Evolutionary conservation across 352 stramenopile genomes (phyloP).

Genomic region (Plasmopara muralis): DNA sequence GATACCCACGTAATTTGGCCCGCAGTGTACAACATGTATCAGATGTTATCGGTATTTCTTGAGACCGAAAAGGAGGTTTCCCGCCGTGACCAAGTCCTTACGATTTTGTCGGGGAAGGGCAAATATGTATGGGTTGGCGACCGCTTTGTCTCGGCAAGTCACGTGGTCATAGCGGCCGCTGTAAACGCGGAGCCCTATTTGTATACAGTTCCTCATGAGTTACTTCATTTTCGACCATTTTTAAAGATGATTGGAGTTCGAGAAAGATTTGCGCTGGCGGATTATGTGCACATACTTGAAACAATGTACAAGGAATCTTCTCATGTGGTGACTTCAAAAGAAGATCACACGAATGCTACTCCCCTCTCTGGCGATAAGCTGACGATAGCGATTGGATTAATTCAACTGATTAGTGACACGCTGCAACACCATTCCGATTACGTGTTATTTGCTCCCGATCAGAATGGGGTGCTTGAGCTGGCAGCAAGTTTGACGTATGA

Average conservation of each 20-base stretch:
- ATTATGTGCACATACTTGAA: conserved; percentile 56
- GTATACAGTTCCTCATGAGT: conserved; percentile 48
- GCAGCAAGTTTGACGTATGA: conserved; percentile 52
- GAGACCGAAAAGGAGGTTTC: conserved; percentile 26
- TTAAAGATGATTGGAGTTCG: conserved; percentile 55
- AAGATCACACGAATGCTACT: conserved; percentile 3
- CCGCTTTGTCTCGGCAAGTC: conserved; percentile 40
- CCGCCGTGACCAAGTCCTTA: conserved; percentile 24
- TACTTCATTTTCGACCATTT: conserved; percentile 60
- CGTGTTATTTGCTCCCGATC: conserved; percentile 50
- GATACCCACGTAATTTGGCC: conserved; percentile 41
- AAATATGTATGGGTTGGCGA: conserved; percentile 60
- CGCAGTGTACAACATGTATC: conserved; percentile 57
- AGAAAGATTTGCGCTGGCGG: conserved; percentile 41
- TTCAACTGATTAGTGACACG: conserved; percentile 62
- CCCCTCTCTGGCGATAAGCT: conserved; percentile 41
- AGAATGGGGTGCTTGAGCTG: conserved; percentile 32
- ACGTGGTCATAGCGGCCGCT: conserved; percentile 41
- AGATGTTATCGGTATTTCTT: conserved; percentile 48
- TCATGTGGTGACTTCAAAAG: conserved; percentile 7
- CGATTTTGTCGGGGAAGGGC: conserved; percentile 31
- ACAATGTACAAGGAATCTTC: conserved; percentile 43
- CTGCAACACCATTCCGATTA: conserved; percentile 47
- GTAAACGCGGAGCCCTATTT: conserved; percentile 66
- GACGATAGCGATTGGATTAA: conserved; percentile 46